These are phyloP conservation scores for Verruconis gallopava DNA, from an alignment of 2,329 filamentous ascomycete species.

Conservation along the genomic window DNA sequence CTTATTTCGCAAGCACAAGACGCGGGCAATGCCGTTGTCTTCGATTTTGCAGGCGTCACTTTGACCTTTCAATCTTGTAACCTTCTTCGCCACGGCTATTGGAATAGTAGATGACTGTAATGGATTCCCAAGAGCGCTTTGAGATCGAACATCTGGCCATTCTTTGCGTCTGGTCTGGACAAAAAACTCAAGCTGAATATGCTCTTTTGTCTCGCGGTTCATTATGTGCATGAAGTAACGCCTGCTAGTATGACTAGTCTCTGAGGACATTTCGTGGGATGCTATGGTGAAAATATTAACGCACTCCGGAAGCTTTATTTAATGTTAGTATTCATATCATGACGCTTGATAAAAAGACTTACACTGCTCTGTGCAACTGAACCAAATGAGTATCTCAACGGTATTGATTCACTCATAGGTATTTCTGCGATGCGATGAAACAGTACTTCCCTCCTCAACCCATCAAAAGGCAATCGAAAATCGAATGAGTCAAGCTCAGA, in stretches of 20 bases:
- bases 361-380: conserved; percentile 1
- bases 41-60: conserved; percentile 21
- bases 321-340: not conserved
- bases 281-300: conserved; percentile 9
- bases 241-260: not conserved
- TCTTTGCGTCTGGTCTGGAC: conserved; percentile 11
- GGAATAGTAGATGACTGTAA: conserved; percentile 20
- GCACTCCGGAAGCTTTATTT: not conserved
- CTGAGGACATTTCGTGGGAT: conserved; percentile 1
- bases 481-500: conserved; percentile 19
- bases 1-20: conserved; percentile 18
- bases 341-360: not conserved
- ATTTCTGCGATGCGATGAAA: conserved; percentile 24
- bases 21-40: conserved; percentile 21
- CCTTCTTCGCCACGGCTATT: conserved; percentile 16
- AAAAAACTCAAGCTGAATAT: conserved; percentile 24
- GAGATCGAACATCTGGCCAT: not conserved
- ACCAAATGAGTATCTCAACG: conserved; percentile 7
- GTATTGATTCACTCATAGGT: conserved; percentile 9
- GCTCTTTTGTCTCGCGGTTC: conserved; percentile 20
- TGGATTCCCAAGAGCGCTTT: conserved; percentile 16
- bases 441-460: conserved; percentile 26
- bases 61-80: conserved; percentile 16
- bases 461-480: conserved; percentile 21
- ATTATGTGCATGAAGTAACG: conserved; percentile 24